These are phyloP conservation scores for Pilaira anomala DNA, from an alignment of 192 early-diverging fungal genomes.

Conservation along the genomic window DNA sequence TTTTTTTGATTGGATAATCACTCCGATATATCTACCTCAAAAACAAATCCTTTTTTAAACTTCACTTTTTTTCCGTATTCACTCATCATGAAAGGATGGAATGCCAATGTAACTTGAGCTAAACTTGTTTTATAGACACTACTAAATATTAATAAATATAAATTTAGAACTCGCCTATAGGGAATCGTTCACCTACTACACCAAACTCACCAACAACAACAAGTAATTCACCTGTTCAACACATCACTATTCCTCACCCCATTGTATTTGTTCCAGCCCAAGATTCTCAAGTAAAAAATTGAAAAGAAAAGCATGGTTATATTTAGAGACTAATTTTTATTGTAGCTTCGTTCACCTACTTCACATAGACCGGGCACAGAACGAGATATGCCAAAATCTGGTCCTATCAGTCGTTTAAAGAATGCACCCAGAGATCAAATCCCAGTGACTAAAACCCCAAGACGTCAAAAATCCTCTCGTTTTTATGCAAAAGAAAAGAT, in stretches of 20 bases:
- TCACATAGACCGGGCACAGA: constrained; percentile 3
- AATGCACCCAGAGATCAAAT: constrained; percentile 66
- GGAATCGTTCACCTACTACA: background rate
- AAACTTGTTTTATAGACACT: background rate
- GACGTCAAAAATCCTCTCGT: constrained; percentile 80
- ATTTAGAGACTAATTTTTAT: background rate
- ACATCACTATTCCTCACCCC: background rate
- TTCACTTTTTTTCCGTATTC: background rate
- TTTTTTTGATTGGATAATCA: no score
- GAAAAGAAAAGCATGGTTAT: background rate
- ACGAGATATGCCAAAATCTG: constrained; percentile 25
- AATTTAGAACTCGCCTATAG: background rate
- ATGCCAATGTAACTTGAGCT: constrained; percentile 18
- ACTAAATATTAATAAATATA: no score
- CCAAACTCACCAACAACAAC: constrained; percentile 1
- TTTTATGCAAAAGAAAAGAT: constrained; percentile 83
- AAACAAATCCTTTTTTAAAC: background rate
- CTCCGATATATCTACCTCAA: background rate
- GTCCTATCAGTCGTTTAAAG: constrained; percentile 50
- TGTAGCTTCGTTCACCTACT: constrained; percentile 17
- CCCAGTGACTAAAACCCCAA: constrained; percentile 72
- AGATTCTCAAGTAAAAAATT: background rate
- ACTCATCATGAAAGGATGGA: constrained; percentile 31
- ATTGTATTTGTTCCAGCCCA: constrained; percentile 3
- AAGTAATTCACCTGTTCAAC: background rate